A percentile compares a stretch with the other conserved stretches of the same genome.
Evolutionary conservation across 495 filamentous ascomycete genomes (phyloP).

Genomic region (Annulohypoxylon nitens): DNA sequence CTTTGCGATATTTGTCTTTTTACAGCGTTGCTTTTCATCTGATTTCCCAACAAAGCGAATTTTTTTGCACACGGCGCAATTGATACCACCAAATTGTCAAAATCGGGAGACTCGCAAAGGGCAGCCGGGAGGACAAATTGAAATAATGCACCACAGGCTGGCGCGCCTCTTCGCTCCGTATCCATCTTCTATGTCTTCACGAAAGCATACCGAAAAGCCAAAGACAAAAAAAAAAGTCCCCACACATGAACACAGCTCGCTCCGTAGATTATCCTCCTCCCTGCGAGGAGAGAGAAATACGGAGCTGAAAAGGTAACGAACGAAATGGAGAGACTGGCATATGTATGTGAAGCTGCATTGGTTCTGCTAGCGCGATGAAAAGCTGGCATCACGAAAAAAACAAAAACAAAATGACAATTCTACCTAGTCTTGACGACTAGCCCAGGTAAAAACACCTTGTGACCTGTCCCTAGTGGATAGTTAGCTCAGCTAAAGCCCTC

Average conservation of each 20-base stretch:
- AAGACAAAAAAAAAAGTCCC: slow-evolving; percentile 21
- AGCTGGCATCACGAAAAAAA: slow-evolving; percentile 46
- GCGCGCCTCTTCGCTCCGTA: slow-evolving; percentile 53
- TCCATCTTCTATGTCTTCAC: slow-evolving; percentile 49
- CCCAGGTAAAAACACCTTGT: slow-evolving; percentile 33
- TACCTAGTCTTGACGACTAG: slow-evolving; percentile 50
- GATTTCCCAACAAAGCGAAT: slow-evolving; percentile 43
- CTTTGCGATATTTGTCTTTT: slow-evolving; percentile 49
- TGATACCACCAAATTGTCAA: slow-evolving; percentile 46
- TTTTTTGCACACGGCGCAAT: slow-evolving; percentile 33
- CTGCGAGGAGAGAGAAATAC: slow-evolving; percentile 23
- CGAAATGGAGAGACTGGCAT: slow-evolving; percentile 40
- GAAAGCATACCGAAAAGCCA: slow-evolving; percentile 27
- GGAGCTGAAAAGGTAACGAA: slow-evolving; percentile 28
- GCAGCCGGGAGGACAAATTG: slow-evolving; percentile 46
- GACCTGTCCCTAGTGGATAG: slow-evolving; percentile 44
- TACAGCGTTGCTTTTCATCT: slow-evolving; percentile 44
- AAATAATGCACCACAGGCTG: slow-evolving; percentile 50
- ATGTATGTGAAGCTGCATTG: slow-evolving; percentile 42
- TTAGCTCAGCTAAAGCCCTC: slow-evolving; percentile 56
- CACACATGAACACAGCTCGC: slow-evolving; percentile 26
- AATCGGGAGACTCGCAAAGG: slow-evolving; percentile 35
- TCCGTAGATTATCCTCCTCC: slow-evolving; percentile 27
- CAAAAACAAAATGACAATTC: slow-evolving; percentile 31
- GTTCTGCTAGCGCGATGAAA: slow-evolving; percentile 45